Evolutionary conservation across 805 yeast species (phyloP).

Genomic region (Osmozyma mogii): DNA sequence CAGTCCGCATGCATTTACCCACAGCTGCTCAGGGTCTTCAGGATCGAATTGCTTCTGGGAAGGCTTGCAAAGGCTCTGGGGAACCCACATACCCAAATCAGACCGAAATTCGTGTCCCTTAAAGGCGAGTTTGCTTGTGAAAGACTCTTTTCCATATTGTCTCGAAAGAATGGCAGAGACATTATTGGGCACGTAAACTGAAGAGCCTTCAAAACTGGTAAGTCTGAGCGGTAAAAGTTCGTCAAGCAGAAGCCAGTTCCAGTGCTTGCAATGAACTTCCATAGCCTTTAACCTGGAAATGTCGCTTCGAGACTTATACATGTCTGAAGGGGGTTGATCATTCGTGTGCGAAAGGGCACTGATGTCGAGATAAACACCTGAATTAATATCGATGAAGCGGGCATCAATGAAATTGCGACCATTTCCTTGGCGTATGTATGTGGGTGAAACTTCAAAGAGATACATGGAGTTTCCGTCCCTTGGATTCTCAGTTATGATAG

Average conservation of each 20-base stretch:
- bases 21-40: too few species aligned
- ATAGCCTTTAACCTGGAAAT: conserved; percentile 6
- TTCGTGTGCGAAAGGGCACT: conserved; percentile 28
- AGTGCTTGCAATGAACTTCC: conserved; percentile 30
- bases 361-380: conserved; percentile 40
- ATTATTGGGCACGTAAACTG: conserved; percentile 28
- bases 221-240: conserved; percentile 30
- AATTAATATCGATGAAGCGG: conserved; percentile 23
- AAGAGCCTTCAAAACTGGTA: conserved; percentile 29
- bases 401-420: conserved; percentile 15
- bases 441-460: conserved; percentile 14
- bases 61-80: conserved; percentile 29
- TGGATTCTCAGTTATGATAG: conserved; percentile 12
- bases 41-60: too few species aligned
- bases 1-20: too few species aligned
- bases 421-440: conserved; percentile 14
- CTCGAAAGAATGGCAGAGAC: conserved; percentile 22
- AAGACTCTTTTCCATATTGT: conserved; percentile 25
- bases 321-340: conserved; percentile 3
- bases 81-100: conserved; percentile 40
- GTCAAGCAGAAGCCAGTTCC: conserved; percentile 31
- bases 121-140: conserved; percentile 20
- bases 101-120: conserved; percentile 29
- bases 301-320: conserved; percentile 2
- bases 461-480: conserved; percentile 13